These are phyloP conservation scores for Arctium minus DNA, from an alignment of 129 eudicot species.

Conservation along the genomic window DNA sequence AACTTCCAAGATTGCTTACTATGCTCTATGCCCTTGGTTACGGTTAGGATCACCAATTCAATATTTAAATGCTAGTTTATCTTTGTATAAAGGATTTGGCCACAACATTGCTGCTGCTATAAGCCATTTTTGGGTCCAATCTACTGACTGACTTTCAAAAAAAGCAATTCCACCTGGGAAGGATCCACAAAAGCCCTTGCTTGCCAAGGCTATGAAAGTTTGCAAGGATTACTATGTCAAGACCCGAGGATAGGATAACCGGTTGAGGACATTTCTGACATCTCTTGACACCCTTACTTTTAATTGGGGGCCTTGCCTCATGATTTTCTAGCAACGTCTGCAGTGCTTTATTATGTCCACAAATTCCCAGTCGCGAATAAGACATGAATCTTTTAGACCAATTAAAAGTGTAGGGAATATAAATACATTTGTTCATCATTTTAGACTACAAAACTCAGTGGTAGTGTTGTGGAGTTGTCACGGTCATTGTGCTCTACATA, in stretches of 20 bases:
- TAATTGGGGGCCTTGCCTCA: no score
- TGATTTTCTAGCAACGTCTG: no score
- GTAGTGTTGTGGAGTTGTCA: no score
- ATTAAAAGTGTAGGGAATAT: neutral
- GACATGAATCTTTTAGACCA: neutral
- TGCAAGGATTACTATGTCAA: no score
- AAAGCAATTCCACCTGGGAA: no score
- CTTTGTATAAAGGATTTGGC: neutral
- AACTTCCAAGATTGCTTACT: constrained; percentile 5
- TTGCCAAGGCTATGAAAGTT: no score
- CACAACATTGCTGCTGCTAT: neutral
- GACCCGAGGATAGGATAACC: no score
- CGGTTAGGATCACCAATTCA: neutral
- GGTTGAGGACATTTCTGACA: no score
- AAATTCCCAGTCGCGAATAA: neutral
- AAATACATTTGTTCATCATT: no score
- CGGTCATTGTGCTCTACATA: neutral
- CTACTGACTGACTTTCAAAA: no score
- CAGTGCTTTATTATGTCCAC: neutral
- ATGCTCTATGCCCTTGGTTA: neutral
- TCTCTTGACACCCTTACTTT: no score
- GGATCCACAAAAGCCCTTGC: no score
- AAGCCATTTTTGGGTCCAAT: neutral
- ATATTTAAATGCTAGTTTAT: neutral
- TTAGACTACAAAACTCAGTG: neutral